Evolutionary conservation across 2,329 filamentous ascomycete genomes (phyloP).

Genomic region (Colletotrichum melonis): DNA sequence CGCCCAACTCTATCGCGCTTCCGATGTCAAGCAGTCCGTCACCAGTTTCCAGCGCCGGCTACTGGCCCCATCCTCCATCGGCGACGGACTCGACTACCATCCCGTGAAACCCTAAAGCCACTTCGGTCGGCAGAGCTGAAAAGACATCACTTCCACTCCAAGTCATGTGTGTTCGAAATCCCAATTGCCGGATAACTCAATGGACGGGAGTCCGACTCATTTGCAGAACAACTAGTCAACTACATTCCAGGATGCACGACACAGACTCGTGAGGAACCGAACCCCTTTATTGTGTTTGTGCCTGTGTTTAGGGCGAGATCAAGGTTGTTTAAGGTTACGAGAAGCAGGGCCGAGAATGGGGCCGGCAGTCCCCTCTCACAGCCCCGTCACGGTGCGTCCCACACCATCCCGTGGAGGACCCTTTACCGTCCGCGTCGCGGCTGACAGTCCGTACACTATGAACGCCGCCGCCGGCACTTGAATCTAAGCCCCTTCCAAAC

Average conservation of each 20-base stretch:
- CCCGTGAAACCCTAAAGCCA: background rate
- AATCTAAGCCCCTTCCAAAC: background rate
- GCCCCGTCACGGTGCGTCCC: background rate
- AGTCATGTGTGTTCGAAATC: background rate
- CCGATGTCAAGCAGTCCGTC: background rate
- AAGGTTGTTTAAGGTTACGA: background rate
- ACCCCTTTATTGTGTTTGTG: background rate
- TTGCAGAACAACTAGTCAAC: background rate
- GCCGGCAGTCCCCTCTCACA: background rate
- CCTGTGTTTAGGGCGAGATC: background rate
- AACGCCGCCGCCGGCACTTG: background rate
- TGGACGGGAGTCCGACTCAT: background rate
- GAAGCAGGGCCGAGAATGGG: background rate
- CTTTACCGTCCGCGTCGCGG: background rate
- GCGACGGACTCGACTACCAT: background rate
- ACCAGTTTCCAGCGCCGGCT: background rate
- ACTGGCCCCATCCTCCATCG: background rate
- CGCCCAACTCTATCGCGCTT: conserved; percentile 9
- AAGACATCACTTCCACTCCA: background rate
- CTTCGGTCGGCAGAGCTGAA: background rate
- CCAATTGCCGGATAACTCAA: background rate
- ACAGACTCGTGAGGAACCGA: background rate
- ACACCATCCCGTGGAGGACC: background rate
- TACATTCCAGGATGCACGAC: background rate
- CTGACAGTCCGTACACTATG: background rate